Base-by-base conservation (phyloP, 139 green algal species). In the Haematococcus lacustris region DNA sequence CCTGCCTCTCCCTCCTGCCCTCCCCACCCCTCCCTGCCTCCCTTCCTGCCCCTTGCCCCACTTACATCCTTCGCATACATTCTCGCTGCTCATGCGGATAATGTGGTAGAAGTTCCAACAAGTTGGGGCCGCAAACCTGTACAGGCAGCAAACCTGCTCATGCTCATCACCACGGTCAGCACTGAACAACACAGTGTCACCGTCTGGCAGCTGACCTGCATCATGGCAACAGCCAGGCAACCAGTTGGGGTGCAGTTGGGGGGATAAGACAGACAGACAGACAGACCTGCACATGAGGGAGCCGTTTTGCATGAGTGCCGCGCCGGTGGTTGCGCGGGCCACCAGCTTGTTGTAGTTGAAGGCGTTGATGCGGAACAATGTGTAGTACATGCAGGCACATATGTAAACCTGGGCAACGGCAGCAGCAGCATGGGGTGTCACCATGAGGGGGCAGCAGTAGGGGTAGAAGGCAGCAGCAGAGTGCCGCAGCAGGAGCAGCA, bases 21-120 rank as follows among this genome's bases (percentile, higher is more conserved):
- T 7, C 64, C 30, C 64, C 13, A 26, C 32, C 64, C 13, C 13
- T 50, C 71, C 59, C 40, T 37, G 30, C 41, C 32, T 37, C 21
- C 65, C 34, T 66, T 74, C 39, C 37, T 5, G 38, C 34, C n/a
- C 9, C 26, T n/a, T n/a, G n/a, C n/a, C n/a, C n/a, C n/a, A 71
- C 68, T 50, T 62, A 72, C 34, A 53, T 5, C 35, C 71, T 17
- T 40, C 2, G 68, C 66, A 66, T 6, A 78, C 61, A 41, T 75
- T 60, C 34, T 82, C n/a, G n/a, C n/a, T 73, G 28, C 82, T 81
- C 78, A 90, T 86, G 64, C 84, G 88, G 38, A 93, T 80, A 66
- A 93, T 86, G 76, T 92, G 88, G 66, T 96, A 87, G 75, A 94
- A 94, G 84, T 97, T 99, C 87, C 92, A 98, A 70, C 83, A 92